Evolutionary conservation across 2,329 filamentous ascomycete genomes (phyloP).

Genomic region (Penicillium aurantiogriseum): DNA sequence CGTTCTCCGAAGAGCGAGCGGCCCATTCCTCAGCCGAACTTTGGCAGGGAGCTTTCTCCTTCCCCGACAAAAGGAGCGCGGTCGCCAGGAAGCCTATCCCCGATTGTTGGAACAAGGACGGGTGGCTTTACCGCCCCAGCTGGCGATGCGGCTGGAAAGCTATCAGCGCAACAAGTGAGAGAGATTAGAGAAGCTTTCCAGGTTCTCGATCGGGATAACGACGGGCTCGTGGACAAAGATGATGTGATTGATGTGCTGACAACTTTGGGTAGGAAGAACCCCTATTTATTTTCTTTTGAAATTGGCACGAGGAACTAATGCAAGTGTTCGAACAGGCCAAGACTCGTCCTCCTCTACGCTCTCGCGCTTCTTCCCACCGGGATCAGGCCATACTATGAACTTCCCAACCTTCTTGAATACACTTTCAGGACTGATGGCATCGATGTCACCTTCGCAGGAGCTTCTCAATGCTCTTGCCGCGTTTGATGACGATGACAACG

Average conservation of each 20-base stretch:
- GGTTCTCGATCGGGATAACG: constrained; percentile 85
- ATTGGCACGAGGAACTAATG: constrained; percentile 1
- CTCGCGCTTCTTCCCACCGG: constrained; percentile 78
- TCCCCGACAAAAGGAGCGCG: constrained; percentile 41
- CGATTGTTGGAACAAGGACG: constrained; percentile 28
- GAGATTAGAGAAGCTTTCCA: constrained; percentile 91
- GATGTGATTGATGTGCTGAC: constrained; percentile 85
- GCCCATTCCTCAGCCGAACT: constrained; percentile 37
- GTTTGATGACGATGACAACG: constrained; percentile 93
- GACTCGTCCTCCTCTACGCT: constrained; percentile 69
- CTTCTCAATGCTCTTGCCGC: constrained; percentile 87
- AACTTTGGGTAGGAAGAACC: constrained; percentile 64
- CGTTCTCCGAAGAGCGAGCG: constrained; percentile 27
- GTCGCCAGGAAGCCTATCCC: constrained; percentile 29
- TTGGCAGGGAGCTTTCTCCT: constrained; percentile 38
- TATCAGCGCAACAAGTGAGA: constrained; percentile 79
- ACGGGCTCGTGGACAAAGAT: constrained; percentile 75
- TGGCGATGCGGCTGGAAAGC: constrained; percentile 43
- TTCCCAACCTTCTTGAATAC: constrained; percentile 84
- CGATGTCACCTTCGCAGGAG: constrained; percentile 74
- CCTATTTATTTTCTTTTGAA: background rate
- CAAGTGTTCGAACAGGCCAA: constrained; percentile 56
- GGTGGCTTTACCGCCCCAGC: constrained; percentile 23
- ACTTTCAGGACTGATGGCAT: constrained; percentile 69
- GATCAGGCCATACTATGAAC: constrained; percentile 68